Evolutionary conservation across 495 filamentous ascomycete species (phyloP).

Genomic region (Cladorrhinum samala): DNA sequence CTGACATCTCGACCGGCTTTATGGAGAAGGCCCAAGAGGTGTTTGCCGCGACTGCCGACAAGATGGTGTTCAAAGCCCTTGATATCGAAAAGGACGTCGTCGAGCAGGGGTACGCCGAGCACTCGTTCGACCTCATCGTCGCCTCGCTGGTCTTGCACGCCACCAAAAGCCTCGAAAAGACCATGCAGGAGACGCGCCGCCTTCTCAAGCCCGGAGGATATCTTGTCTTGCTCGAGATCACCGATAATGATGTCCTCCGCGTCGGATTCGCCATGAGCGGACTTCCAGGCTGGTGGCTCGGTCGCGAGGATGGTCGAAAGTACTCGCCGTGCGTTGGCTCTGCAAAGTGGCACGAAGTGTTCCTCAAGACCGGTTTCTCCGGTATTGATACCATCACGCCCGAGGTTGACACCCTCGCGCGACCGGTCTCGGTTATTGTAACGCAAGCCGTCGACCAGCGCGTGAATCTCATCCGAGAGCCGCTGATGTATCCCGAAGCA

Average conservation of each 20-base stretch:
- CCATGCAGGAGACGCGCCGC: neutral
- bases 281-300: neutral
- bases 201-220: neutral
- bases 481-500: too few species aligned
- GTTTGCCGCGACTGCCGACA: neutral
- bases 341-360: neutral
- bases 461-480: neutral
- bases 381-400: neutral
- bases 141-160: neutral
- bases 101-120: neutral
- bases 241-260: neutral
- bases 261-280: neutral
- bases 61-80: neutral
- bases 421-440: neutral
- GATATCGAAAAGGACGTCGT: neutral
- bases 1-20: constrained; percentile 24
- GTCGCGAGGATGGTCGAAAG: neutral
- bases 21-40: neutral
- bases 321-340: neutral
- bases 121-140: neutral
- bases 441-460: neutral
- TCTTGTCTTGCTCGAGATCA: neutral
- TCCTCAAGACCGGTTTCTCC: neutral
- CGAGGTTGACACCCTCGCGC: neutral
- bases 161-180: neutral